Base-by-base conservation (phyloP, 257 asterid species). In the Sherardia arvensis region DNA sequence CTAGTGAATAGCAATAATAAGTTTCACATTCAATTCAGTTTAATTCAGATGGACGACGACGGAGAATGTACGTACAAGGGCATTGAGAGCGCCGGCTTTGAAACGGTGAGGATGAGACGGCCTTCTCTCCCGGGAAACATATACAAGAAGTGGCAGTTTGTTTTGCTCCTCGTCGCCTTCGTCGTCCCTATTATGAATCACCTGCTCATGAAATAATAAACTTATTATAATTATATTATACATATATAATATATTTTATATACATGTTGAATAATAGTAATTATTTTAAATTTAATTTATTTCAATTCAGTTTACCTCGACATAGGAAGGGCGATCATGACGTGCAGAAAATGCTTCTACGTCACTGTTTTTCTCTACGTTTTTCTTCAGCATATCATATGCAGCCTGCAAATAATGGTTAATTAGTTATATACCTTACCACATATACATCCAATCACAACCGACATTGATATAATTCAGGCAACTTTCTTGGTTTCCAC, bases 71-170 rank as follows among this genome's bases (percentile, higher is more conserved):
- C 49, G 49, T 84, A 88, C 96, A 36, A 89, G 84, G 66, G 72
- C 71, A 66, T 86, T 89, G 64, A 89, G 78, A 7, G 96, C 88
- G 56, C 96, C 96, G 21, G 88, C 96, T 81, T 86, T 89, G 79
- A 86, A 86, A 74, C 86, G 90, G 65, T 86, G 96, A 14, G 90
- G 84, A 72, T 65, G 76, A 5, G 67, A 63, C 36, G 90, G 81
- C 27, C 85, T 78, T 78, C 84, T 88, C 83, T 88, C 96, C 66
- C 96, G 66, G 5, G 96, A 75, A 33, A 83, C 75, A 58, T 88
- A 86, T 48, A 84, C 90, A 36, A 88, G 90, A 56, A 79, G 75
- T n/a, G 89, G 85, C 81, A 79, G 38, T 40, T 68, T 78, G 36
- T 65, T 69, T 61, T 69, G 71, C 21, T 53, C 21, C 1, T 61